These are phyloP conservation scores for Suhomyces prunicola DNA, from an alignment of 805 yeast genomes.

Conservation along the genomic window DNA sequence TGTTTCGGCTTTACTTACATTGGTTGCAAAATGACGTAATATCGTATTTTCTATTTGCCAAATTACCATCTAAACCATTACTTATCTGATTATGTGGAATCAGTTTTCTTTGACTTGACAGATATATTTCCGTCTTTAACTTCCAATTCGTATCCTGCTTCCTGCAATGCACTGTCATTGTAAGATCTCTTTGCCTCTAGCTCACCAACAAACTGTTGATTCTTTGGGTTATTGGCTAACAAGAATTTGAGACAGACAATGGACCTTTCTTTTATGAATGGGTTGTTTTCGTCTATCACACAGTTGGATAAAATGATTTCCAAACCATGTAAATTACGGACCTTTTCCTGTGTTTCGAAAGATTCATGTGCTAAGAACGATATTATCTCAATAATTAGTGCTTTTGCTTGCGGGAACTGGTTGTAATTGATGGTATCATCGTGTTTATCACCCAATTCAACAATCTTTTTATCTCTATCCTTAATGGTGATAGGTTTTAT, in stretches of 20 bases:
- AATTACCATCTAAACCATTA: too few species aligned
- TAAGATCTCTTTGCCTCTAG: conserved; percentile 73
- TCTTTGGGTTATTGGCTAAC: conserved; percentile 58
- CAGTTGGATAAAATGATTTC: conserved; percentile 75
- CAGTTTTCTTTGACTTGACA: conserved; percentile 31
- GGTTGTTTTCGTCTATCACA: conserved; percentile 83
- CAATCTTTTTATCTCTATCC: conserved; percentile 24
- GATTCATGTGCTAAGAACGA: conserved; percentile 54
- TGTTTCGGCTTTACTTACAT: too few species aligned
- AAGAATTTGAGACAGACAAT: conserved; percentile 74
- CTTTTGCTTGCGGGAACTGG: conserved; percentile 57
- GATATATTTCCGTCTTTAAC: conserved; percentile 68
- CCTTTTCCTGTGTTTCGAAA: conserved; percentile 58
- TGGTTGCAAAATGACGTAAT: too few species aligned
- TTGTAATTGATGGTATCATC: conserved; percentile 18
- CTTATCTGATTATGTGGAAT: not conserved
- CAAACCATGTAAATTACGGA: conserved; percentile 65
- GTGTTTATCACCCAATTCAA: conserved; percentile 19
- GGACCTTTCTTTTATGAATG: conserved; percentile 80
- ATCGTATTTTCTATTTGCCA: too few species aligned
- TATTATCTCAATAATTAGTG: conserved; percentile 63
- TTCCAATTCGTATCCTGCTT: conserved; percentile 76
- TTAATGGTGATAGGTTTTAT: conserved; percentile 17
- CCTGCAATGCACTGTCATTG: conserved; percentile 50
- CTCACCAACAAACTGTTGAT: conserved; percentile 72